Percentiles rank a stretch among this genome's conserved stretches.
phyloP scores from a whole-genome alignment of 139 green algal genomes.

The Micractinium sp. region DNA sequence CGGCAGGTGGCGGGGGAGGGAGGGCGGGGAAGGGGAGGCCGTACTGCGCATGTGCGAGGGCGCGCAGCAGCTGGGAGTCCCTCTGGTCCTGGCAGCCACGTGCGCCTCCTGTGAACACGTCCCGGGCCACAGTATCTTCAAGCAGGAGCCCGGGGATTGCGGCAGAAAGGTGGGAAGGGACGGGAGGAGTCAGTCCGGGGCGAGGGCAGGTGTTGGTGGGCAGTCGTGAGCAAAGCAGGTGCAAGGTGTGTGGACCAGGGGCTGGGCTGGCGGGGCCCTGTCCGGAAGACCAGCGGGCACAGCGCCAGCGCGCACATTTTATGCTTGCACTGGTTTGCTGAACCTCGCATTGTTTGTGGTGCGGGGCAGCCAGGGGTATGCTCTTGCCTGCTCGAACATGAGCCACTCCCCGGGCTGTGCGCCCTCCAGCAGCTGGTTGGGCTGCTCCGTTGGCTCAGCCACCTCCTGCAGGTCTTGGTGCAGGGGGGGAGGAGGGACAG shows the following conservation, averaged over 20 bases:
- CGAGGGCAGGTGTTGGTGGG: background rate
- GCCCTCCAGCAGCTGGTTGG: slow-evolving; percentile 61
- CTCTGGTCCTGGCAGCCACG: background rate
- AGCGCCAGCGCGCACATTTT: background rate
- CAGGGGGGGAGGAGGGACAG: no score
- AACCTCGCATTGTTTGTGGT: background rate
- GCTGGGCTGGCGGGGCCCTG: no score
- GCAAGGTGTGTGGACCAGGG: no score
- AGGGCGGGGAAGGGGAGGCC: background rate
- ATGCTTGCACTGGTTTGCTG: background rate
- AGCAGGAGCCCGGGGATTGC: background rate
- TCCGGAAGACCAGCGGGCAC: background rate
- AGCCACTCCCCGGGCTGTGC: slow-evolving; percentile 59
- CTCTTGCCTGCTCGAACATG: slow-evolving; percentile 65
- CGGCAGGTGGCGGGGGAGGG: background rate
- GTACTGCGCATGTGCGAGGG: background rate
- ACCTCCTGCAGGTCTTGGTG: slow-evolving; percentile 14
- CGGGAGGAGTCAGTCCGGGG: no score
- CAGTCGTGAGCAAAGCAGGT: background rate
- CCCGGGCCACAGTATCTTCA: background rate
- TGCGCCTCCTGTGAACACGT: background rate
- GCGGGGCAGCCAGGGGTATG: no score
- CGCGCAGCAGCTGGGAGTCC: background rate
- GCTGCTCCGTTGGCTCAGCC: background rate
- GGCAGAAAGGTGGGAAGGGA: background rate